Evolutionary conservation across 805 yeast genomes (phyloP).

Genomic region (Diddensiella caesifluorescens): DNA sequence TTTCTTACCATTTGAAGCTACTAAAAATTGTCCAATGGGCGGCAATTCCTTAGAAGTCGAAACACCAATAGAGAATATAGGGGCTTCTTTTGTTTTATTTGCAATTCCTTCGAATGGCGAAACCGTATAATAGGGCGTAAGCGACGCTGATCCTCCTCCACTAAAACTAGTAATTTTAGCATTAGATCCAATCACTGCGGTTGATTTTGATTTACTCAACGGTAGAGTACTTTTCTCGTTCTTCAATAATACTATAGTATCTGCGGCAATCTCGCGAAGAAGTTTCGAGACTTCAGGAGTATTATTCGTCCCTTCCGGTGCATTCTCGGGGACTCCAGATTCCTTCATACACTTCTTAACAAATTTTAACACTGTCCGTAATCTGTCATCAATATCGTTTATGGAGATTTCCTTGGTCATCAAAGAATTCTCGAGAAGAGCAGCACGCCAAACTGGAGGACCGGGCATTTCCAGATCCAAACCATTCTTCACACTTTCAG

Average conservation of each 20-base stretch:
- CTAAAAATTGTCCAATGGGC: constrained; percentile 27
- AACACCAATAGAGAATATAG: constrained; percentile 36
- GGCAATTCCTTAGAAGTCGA: constrained; percentile 36
- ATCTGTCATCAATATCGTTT: constrained; percentile 45
- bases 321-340: constrained; percentile 40
- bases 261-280: constrained; percentile 43
- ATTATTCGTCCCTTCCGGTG: constrained; percentile 39
- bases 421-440: constrained; percentile 40
- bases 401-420: constrained; percentile 37
- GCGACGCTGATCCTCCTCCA: constrained; percentile 61
- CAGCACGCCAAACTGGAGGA: constrained; percentile 42
- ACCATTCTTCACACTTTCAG: constrained; percentile 47
- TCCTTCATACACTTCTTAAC: constrained; percentile 40
- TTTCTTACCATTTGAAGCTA: constrained; percentile 9
- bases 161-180: constrained; percentile 46
- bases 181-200: constrained; percentile 57
- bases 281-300: constrained; percentile 42
- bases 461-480: constrained; percentile 68
- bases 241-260: constrained; percentile 51
- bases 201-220: constrained; percentile 37
- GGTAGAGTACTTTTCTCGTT: constrained; percentile 48
- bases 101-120: constrained; percentile 46
- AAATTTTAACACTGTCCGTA: constrained; percentile 42
- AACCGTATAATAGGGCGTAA: constrained; percentile 43
- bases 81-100: constrained; percentile 23